Evolutionary conservation across 2,329 filamentous ascomycete genomes (phyloP).

Genomic region (Paramyrothecium roridum): DNA sequence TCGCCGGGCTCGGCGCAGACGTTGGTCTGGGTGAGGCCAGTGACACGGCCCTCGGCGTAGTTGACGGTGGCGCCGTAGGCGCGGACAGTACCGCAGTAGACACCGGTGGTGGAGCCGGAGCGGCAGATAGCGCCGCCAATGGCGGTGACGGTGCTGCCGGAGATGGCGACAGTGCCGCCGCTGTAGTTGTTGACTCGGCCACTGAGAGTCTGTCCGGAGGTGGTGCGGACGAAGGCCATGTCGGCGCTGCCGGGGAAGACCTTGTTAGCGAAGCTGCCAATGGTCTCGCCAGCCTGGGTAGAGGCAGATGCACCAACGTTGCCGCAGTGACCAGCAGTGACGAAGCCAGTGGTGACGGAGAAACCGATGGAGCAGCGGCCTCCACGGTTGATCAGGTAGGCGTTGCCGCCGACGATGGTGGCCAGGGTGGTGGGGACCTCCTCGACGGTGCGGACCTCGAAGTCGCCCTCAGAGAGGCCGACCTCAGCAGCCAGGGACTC

Average conservation of each 20-base stretch:
- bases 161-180: constrained; percentile 24
- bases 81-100: constrained; percentile 33
- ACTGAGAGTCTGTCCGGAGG: constrained; percentile 28
- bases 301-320: constrained; percentile 23
- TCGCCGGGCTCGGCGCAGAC: constrained; percentile 39
- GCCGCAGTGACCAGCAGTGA: constrained; percentile 37
- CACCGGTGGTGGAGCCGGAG: constrained; percentile 37
- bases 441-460: constrained; percentile 29
- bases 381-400: constrained; percentile 29
- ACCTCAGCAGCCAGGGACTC: constrained; percentile 30
- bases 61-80: constrained; percentile 29
- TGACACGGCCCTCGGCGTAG: constrained; percentile 34
- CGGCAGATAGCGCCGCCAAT: constrained; percentile 34
- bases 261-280: constrained; percentile 32
- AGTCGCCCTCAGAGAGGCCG: constrained; percentile 31
- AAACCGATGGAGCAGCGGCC: constrained; percentile 36
- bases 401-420: constrained; percentile 31
- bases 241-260: constrained; percentile 36
- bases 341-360: constrained; percentile 35
- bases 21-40: constrained; percentile 34
- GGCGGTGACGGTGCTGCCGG: constrained; percentile 32
- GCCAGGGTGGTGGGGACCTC: constrained; percentile 29
- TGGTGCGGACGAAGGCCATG: constrained; percentile 32
- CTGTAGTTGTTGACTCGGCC: constrained; percentile 31
- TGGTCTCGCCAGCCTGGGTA: constrained; percentile 23